These are phyloP conservation scores for Sugiyamaella mastotermitis DNA, from an alignment of 805 yeast genomes.

Conservation along the genomic window DNA sequence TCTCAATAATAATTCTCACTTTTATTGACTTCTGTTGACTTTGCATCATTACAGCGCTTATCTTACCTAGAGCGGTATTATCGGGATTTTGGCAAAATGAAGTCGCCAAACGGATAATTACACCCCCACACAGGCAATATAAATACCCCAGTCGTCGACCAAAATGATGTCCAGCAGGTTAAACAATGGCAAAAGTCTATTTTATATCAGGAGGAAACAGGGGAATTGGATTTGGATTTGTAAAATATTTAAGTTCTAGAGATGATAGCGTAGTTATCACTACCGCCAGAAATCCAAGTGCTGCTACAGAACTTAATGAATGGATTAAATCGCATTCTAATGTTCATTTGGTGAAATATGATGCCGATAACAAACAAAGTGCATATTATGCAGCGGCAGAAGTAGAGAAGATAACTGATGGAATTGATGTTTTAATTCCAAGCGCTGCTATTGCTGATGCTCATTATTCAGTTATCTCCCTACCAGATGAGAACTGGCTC, in stretches of 20 bases:
- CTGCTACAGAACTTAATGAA: slow-evolving; percentile 15
- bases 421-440: slow-evolving; percentile 25
- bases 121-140: too few relatives aligned
- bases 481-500: slow-evolving; percentile 11
- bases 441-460: slow-evolving; percentile 26
- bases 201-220: slow-evolving; percentile 32
- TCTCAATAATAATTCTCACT: too few relatives aligned
- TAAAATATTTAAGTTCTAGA: slow-evolving; percentile 24
- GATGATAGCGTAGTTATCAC: slow-evolving; percentile 25
- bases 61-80: too few relatives aligned
- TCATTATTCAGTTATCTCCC: slow-evolving; percentile 7
- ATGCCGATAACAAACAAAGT: slow-evolving; percentile 17
- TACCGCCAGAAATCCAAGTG: slow-evolving; percentile 14
- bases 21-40: too few relatives aligned
- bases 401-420: slow-evolving; percentile 15
- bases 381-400: slow-evolving; percentile 17
- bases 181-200: slow-evolving; percentile 25
- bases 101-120: too few relatives aligned
- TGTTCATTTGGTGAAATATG: slow-evolving; percentile 23
- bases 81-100: too few relatives aligned
- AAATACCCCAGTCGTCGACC: too few relatives aligned
- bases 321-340: slow-evolving; percentile 16
- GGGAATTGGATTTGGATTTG: slow-evolving; percentile 34
- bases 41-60: too few relatives aligned
- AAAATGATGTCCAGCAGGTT: too few relatives aligned